Percentiles rank a stretch among this genome's conserved stretches.
Conservation (phyloP, 768 basidiomycete genomes). For the Kwoniella heveanensis region DNA sequence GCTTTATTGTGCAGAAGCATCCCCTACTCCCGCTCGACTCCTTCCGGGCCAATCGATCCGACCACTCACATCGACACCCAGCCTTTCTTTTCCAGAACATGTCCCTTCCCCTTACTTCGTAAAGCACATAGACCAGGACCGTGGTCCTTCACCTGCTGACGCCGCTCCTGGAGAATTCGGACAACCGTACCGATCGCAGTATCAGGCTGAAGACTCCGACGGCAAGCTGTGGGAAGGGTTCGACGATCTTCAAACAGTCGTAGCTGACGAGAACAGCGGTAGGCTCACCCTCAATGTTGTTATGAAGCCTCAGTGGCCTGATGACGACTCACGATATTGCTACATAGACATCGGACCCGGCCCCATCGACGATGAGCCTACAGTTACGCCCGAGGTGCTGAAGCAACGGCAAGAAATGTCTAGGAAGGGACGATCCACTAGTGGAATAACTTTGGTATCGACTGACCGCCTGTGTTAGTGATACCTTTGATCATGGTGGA, state of each 20-base stretch:
- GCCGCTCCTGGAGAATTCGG: too few relatives aligned
- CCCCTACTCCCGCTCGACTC: not conserved
- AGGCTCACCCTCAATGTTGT: too few relatives aligned
- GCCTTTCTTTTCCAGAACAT: not conserved
- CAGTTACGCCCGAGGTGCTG: constrained; percentile 25
- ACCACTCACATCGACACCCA: not conserved
- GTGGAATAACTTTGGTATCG: constrained; percentile 64
- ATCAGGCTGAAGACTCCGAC: not conserved
- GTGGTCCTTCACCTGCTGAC: too few relatives aligned
- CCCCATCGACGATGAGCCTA: constrained; percentile 20
- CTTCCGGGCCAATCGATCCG: not conserved
- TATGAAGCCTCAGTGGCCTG: too few relatives aligned
- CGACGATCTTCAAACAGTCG: not conserved
- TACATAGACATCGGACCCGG: too few relatives aligned
- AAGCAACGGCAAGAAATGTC: constrained; percentile 14
- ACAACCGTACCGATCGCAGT: too few relatives aligned
- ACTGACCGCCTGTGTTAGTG: constrained; percentile 65
- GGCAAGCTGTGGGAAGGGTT: not conserved
- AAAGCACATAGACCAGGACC: not conserved
- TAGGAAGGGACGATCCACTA: constrained; percentile 40
- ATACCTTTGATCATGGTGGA: constrained; percentile 9
- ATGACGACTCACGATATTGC: too few relatives aligned
- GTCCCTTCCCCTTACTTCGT: not conserved
- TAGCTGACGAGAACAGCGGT: too few relatives aligned
- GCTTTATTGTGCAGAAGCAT: too few relatives aligned